Evolutionary conservation across 2,329 filamentous ascomycete genomes (phyloP), one percentile per base, ranked within the genome.

Genomic region (Moelleriella libera): DNA sequence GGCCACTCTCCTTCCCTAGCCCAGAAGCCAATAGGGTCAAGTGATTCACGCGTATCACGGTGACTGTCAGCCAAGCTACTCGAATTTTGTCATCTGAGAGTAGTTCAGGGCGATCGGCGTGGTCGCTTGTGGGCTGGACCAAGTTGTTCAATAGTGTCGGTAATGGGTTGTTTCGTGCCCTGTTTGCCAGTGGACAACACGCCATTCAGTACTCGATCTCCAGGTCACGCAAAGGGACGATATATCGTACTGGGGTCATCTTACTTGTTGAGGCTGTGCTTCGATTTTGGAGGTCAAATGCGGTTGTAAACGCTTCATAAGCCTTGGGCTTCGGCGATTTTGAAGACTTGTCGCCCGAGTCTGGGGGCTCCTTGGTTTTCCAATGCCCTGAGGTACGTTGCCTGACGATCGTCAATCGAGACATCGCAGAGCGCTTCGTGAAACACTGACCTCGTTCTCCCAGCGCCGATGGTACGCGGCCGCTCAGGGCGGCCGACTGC

Each of bases 1-100:
- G 50, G 50, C 50, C 50, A 51, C 45, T 46, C 8, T 12, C 50
- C 47, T 49, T 49, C 45, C 41, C 41, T 49, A 10, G 44, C 45
- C 50, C 50, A 51, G 30, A 34, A 46, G 7, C n/a, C 30, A 44
- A 51, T 45, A 5, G 43, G 49, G 31, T 51, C 32, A 41, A 14
- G 6, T 9, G 31, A 41, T 29, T 45, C 42, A 6, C n/a, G 28
- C 9, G 29, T 42, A 11, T 29, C 34, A 32, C 30, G 14, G n/a
- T n/a, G 40, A 41, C 40, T 12, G 14, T 41, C 40, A 8, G 40
- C 40, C 10, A 41, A 12, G 40, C 31, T n/a, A 21, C 32, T 37
- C 32, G 11, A 37, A 37, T 37, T 41, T 41, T 41, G 40, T 11
- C 32, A 30, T 31, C 32, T 7, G 41, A 7, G 41, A n/a, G 6